Evolutionary conservation across 495 filamentous ascomycete genomes (phyloP).

Genomic region (Xylaria telfairii): DNA sequence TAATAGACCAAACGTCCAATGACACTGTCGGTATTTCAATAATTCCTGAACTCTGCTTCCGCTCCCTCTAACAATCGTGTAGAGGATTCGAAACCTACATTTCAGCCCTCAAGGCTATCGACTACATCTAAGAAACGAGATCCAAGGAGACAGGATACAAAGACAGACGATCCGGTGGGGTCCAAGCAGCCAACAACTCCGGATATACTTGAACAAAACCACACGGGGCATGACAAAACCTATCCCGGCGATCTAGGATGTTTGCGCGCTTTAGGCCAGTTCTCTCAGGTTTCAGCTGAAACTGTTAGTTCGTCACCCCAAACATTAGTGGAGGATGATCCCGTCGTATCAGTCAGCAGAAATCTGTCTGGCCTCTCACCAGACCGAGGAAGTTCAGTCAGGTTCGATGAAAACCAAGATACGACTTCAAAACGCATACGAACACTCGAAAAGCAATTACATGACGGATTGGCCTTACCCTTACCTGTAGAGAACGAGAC

Average conservation of each 20-base stretch:
- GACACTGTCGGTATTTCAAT: constrained; percentile 25
- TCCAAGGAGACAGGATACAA: constrained; percentile 2
- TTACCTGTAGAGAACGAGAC: constrained; percentile 26
- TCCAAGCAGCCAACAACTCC: constrained; percentile 2
- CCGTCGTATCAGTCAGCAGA: neutral
- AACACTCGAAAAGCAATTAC: neutral
- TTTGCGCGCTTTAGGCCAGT: neutral
- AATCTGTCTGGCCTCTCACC: neutral
- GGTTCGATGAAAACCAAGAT: neutral
- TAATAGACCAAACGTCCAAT: neutral
- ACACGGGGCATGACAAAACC: neutral
- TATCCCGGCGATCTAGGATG: neutral
- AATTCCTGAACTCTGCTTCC: neutral
- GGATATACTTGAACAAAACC: constrained; percentile 7
- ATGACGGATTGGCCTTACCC: neutral
- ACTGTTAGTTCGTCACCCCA: neutral
- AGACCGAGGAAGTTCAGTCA: neutral
- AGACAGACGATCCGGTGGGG: constrained; percentile 10
- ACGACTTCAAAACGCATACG: neutral
- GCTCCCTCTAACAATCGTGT: neutral
- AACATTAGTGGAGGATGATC: neutral
- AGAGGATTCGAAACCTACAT: neutral
- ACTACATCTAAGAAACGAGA: constrained; percentile 15
- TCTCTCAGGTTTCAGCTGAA: neutral
- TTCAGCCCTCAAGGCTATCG: constrained; percentile 19